Base-by-base conservation (phyloP, 768 basidiomycete species). In the Russula emetica region DNA sequence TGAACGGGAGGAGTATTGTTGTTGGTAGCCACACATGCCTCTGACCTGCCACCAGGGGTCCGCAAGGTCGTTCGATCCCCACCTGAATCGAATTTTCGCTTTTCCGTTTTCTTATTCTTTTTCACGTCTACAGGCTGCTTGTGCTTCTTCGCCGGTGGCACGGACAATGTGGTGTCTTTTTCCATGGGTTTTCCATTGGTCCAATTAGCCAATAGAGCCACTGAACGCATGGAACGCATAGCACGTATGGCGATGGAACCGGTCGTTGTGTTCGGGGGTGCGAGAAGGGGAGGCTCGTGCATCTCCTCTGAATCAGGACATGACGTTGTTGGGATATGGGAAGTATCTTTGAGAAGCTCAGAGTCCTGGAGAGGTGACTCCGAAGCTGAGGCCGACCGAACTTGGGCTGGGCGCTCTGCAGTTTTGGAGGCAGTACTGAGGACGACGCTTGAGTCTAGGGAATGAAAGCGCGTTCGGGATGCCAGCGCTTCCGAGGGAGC, bases 171-270 rank as follows among this genome's bases (percentile, higher is more conserved):
- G 13, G 51, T 60, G 67, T 74, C 73, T 69, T 73, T 73, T 50
- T 78, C 75, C 1, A 62, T 76, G 18, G 74, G 76, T 71, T 76
- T 80, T 60, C 84, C 73, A 69, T 85, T 85, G 26, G 84, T 83
- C 87, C 88, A 88, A 70, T 85, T 86, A 1, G 85, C 82, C 52
- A 92, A 85, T 38, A 85, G 77, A 4, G 90, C 90, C 47, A 92
- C 73, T 2, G 85, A 86, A 30, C 85, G 79, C 67, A 93, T 85
- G 16, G 85, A 87, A 49, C 86, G 79, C 77, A 92, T 92, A 5
- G 90, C 90, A 6, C 90, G 82, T 32, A 92, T 62, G 0, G 90
- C 90, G 49, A 92, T 88, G 0, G 87, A 90, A 34, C 81, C 83
- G 32, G 82, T 80, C 56, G 69, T 40, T 55, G 67, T 45, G 55